Percentiles rank a stretch among this genome's conserved stretches.
phyloP scores from a whole-genome alignment of 1,139 yeast genomes.

The Eremothecium gossypii region DNA sequence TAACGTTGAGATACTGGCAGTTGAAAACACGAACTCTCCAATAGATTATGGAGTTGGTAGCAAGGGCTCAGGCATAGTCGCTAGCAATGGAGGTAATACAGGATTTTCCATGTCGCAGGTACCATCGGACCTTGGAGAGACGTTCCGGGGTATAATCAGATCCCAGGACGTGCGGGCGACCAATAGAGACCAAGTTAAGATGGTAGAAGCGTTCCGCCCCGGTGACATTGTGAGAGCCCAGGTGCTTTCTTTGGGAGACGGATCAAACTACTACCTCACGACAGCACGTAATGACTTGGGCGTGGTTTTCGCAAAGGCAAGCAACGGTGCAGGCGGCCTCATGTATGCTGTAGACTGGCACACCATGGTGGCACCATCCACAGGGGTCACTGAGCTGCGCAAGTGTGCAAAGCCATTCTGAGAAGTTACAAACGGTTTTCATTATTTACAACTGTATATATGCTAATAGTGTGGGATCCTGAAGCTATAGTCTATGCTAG shows the following conservation, averaged over 20 bases:
- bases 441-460: not conserved
- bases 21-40: constrained; percentile 49
- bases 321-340: constrained; percentile 61
- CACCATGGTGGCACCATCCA: constrained; percentile 74
- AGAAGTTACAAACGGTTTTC: not conserved
- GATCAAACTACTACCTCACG: constrained; percentile 76
- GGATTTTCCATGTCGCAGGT: constrained; percentile 38
- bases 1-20: constrained; percentile 70
- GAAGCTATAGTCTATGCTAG: not conserved
- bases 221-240: constrained; percentile 88
- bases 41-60: constrained; percentile 59
- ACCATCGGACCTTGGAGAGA: constrained; percentile 74
- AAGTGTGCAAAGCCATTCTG: constrained; percentile 88
- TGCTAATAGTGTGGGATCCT: not conserved
- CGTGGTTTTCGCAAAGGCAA: constrained; percentile 75
- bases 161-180: constrained; percentile 85
- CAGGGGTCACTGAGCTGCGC: constrained; percentile 69
- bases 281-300: constrained; percentile 92
- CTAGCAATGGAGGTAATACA: constrained; percentile 48
- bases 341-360: constrained; percentile 96
- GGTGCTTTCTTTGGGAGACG: constrained; percentile 85
- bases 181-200: constrained; percentile 78
- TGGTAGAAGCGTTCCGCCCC: constrained; percentile 73
- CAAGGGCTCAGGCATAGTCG: constrained; percentile 40
- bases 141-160: constrained; percentile 81